Base-by-base conservation (phyloP, 208 protist genomes). In the Novymonas esmeraldas region DNA sequence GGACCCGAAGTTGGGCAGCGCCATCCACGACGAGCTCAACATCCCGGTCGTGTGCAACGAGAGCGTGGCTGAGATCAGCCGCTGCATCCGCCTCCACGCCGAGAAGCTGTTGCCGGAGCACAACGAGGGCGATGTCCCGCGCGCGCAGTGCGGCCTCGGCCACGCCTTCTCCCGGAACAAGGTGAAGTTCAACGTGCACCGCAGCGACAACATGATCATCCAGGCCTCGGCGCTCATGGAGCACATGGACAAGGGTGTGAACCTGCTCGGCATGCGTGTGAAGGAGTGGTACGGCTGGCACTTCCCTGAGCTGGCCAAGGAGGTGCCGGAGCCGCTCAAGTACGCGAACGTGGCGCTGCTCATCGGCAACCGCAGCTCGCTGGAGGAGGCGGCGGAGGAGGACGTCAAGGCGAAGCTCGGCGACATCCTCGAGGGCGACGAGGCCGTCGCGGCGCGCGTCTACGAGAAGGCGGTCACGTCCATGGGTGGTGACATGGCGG, bases 281-380 rank as follows among this genome's bases (percentile, higher is more conserved):
- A 98, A 97, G 89, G 98, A 99, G 85, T 99, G 98, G 98, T 99
- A 99, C 72, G 95, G 95, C 52, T 99, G 98, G 98, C 98, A 99
- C 88, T 99, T 99, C 88, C 99, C 99, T 7, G 98, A 99, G 92
- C 89, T 99, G 16, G 87, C 88, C 20, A 99, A 96, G 82, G 87
- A 99, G 62, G 92, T 99, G 20, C 81, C 85, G 6, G 98, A 99
- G 78, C 98, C 99, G 70, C 85, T 97, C 39, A 91, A 94, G 67
- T 99, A 97, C 81, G 91, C 98, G 2, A 83, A 87, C 22, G 61
- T 97, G 10, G 98, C 89, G 11, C 83, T 97, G 28, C 79, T 98
- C 14, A 85, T 99, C 64, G 84, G 87, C 46, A 90, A 87, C 76
- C 84, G 89, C 78, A 60, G 55, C 62, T 83, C 78, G 10, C 80